Evolutionary conservation across 1,139 yeast species (phyloP), one percentile per base, ranked within the genome.

Genomic region (Pneumocystis wakefieldiae): DNA sequence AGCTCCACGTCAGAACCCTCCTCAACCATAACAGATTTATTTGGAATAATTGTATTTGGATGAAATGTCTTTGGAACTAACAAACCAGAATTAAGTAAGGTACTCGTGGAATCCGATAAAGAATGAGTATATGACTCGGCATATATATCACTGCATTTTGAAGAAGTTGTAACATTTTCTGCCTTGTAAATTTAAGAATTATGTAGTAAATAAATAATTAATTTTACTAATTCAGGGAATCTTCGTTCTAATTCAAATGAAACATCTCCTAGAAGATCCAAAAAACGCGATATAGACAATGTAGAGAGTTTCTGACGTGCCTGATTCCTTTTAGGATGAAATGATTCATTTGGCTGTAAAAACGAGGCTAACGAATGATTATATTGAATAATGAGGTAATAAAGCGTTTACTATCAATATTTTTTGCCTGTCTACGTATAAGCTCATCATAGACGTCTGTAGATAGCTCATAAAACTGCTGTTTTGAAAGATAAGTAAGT

Each of bases 391-490:
- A 28, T 29, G 12, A 60, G 32, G 12, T 2, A 12, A 24, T 48
- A 48, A 48, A 48, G 12, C 32, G 24, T 17, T 55, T 59, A 28
- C 62, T 57, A 7, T 60, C 64, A 17, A 57, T 61, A 38, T 64
- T 63, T 15, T 60, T 59, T 38, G 59, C 57, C 29, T 64, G 80
- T 67, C 97, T 79, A 70, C 98, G 81, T 70, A 83, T 82, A 67
- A 91, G 77, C 74, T 91, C 98, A 73, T 91, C 97, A 73, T 85
- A 87, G 17, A 91, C 97, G 73, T 92, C 97, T 1, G 96, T 90
- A 67, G 95, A 84, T 65, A 91, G 81, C 73, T 91, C 98, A 66
- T 81, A 80, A 71, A 91, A 89, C 74, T 92, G 97, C n/a, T 85
- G 83, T n/a, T 80, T 77, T 0, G 94, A 83, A 65, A 92, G 80